phyloP scores from a whole-genome alignment of 2,329 filamentous ascomycete species.

The Pezizomycotina sp. region DNA sequence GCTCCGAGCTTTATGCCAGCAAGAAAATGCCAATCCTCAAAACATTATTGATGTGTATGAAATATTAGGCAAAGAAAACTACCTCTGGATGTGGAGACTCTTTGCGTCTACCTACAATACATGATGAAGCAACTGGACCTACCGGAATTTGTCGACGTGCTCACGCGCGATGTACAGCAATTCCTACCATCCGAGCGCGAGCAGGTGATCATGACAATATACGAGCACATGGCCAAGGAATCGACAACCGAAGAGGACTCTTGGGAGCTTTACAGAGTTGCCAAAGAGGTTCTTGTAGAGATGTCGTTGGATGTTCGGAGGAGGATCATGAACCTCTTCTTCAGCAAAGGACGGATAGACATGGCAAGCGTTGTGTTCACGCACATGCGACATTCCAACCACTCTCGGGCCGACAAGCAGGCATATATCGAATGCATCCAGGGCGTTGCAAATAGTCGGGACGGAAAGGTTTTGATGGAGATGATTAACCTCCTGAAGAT shows the following conservation, averaged over 20 bases:
- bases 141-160: slow-evolving; percentile 20
- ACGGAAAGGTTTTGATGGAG: slow-evolving; percentile 50
- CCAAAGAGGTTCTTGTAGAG: slow-evolving; percentile 48
- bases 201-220: slow-evolving; percentile 21
- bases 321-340: slow-evolving; percentile 66
- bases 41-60: too few relatives aligned
- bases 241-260: slow-evolving; percentile 27
- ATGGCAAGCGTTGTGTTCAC: slow-evolving; percentile 78
- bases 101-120: slow-evolving; percentile 14
- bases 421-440: slow-evolving; percentile 65
- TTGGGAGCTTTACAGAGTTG: slow-evolving; percentile 44
- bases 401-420: slow-evolving; percentile 46
- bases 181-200: slow-evolving; percentile 21
- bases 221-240: slow-evolving; percentile 20
- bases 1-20: slow-evolving; percentile 17
- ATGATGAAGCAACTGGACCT: slow-evolving; percentile 21
- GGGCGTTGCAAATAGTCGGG: slow-evolving; percentile 47
- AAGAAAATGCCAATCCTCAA: too few relatives aligned
- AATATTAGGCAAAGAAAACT: slow-evolving; percentile 20
- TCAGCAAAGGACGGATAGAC: slow-evolving; percentile 57
- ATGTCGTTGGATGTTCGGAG: slow-evolving; percentile 50
- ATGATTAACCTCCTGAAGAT: slow-evolving; percentile 91
- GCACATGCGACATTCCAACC: slow-evolving; percentile 70
- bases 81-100: slow-evolving; percentile 13
- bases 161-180: slow-evolving; percentile 19